A percentile compares a stretch with the other conserved stretches of the same genome.
These are phyloP conservation scores for Byssochlamys sp. DNA, from an alignment of 2,329 filamentous ascomycete genomes.

Conservation along the genomic window DNA sequence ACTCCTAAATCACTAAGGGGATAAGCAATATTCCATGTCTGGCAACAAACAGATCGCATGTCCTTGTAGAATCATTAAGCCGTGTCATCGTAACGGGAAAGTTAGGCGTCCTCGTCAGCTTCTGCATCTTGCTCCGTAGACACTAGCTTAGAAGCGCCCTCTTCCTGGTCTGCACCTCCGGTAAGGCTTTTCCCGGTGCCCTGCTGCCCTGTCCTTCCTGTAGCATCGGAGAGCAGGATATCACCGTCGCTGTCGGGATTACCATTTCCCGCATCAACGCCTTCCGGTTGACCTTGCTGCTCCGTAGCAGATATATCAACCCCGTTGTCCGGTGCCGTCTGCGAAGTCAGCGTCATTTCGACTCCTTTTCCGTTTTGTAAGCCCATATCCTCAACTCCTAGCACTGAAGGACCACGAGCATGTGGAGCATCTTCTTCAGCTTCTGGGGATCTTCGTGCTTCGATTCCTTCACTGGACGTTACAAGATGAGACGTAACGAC, in stretches of 20 bases:
- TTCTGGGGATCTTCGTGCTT: conserved; percentile 15
- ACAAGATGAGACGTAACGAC: conserved; percentile 50
- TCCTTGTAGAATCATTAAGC: not conserved
- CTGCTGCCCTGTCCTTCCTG: not conserved
- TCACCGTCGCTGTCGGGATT: not conserved
- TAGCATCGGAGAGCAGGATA: not conserved
- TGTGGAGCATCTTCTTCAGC: conserved; percentile 59
- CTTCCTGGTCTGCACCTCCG: not conserved
- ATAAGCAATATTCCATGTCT: not conserved
- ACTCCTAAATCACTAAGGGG: not conserved
- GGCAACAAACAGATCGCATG: not conserved
- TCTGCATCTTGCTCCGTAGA: not conserved
- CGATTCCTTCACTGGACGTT: conserved; percentile 14
- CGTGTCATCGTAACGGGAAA: not conserved
- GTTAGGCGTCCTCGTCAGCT: not conserved
- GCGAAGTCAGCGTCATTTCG: conserved; percentile 28
- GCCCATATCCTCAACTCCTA: conserved; percentile 79
- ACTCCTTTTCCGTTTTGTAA: conserved; percentile 51
- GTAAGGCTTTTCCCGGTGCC: not conserved
- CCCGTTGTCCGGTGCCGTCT: not conserved
- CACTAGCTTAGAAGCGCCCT: not conserved
- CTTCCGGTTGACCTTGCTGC: not conserved
- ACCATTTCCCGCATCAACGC: not conserved
- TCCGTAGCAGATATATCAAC: not conserved
- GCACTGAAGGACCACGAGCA: conserved; percentile 71